These are phyloP conservation scores for Phyllostachys edulis DNA, from an alignment of 176 grass and related monocot genomes.

Conservation along the genomic window DNA sequence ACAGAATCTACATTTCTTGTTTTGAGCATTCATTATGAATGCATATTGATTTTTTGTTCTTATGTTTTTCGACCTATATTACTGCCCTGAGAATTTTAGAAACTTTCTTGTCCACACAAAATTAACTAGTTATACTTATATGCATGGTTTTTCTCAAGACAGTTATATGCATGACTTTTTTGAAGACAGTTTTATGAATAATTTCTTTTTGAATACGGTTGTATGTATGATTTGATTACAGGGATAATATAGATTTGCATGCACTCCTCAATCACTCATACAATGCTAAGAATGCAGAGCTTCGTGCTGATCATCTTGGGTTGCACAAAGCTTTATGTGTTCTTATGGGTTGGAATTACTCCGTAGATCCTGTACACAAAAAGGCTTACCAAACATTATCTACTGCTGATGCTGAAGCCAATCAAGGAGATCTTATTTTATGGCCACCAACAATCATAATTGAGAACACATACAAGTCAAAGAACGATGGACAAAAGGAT, in stretches of 20 bases:
- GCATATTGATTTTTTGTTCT: conserved; percentile 10
- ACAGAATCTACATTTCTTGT: not conserved
- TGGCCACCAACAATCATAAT: conserved; percentile 91
- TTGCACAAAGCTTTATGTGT: conserved; percentile 97
- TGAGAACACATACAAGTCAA: conserved; percentile 76
- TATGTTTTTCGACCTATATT: not conserved
- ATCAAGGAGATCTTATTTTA: conserved; percentile 82
- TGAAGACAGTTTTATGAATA: conserved; percentile 20
- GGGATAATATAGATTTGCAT: conserved; percentile 76
- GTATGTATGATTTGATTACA: conserved; percentile 48
- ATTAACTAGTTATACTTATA: not conserved
- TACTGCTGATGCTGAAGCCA: conserved; percentile 69
- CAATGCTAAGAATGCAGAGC: conserved; percentile 67
- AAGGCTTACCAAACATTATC: conserved; percentile 70
- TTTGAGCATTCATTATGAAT: conserved; percentile 10
- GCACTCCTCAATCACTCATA: conserved; percentile 78
- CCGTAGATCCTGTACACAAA: conserved; percentile 66
- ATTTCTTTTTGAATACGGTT: conserved; percentile 18
- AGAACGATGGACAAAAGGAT: conserved; percentile 54
- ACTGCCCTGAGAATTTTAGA: conserved; percentile 10
- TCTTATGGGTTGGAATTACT: conserved; percentile 92
- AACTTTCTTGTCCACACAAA: not conserved
- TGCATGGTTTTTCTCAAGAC: not conserved
- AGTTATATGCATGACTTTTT: not conserved
- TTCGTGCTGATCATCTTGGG: conserved; percentile 83